Base-by-base conservation (phyloP, 1,284 basidiomycete genomes). In the Ceratobasidium sp. region DNA sequence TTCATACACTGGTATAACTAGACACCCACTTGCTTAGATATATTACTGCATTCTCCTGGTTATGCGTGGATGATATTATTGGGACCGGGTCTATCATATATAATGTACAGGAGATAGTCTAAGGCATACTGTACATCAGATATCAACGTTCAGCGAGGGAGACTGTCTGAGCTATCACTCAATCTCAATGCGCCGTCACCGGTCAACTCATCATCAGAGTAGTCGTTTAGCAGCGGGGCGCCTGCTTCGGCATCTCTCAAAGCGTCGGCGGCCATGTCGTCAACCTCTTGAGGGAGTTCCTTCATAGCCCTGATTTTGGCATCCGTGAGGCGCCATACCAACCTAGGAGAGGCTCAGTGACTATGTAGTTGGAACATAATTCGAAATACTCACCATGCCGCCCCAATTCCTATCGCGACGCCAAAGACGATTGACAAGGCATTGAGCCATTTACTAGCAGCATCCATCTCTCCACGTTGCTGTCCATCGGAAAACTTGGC, bases 1-100 rank as follows among this genome's bases (percentile, higher is more conserved):
- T 96, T 97, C 85, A 82, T 97, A 77, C 95, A 97, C 80, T 88
- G 90, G 80, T 94, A 94, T 67, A 71, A 75, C 62, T 75, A 73
- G 73, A 70, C 35, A n/a, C 18, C 26, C 44, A 46, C 28, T 18
- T 26, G 38, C 30, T 18, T 70, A 70, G 67, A 70, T 38, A 11
- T 43, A 18, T 21, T 18, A 21, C 43, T 4, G 35, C 21, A 32
- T 38, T 43, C 38, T 59, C 43, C 38, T 28, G 54, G 28, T 57
- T 46, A 49, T 47, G 32, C 35, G n/a, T 58, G 46, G 46, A 44
- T n/a, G 58, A 43, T 57, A 57, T 57, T 57, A 58, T 57, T 70
- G 38, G 50, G 59, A 59, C n/a, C 21, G 14, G 16, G 26, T 62
- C 9, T 52, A 72, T 16, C 2, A 16, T 54, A 54, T 49, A 44